Evolutionary conservation across 2,329 filamentous ascomycete species (phyloP), one percentile per base, ranked within the genome.

Genomic region (Proliferodiscus dingleyae): DNA sequence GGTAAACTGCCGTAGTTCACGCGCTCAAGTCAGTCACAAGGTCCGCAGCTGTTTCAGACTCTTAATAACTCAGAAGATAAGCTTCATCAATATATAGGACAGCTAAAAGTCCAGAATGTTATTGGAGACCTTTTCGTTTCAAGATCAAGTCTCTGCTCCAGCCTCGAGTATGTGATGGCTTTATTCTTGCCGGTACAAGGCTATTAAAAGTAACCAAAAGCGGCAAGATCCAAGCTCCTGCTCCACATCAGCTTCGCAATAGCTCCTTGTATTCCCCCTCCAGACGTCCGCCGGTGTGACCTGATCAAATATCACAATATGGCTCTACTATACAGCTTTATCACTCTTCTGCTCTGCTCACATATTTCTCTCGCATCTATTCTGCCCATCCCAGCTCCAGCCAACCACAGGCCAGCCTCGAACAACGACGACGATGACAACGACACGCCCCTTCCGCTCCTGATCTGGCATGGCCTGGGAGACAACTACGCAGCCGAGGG

Each of bases 391-490:
- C 37, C 19, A 22, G 29, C 16, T 22, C 33, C 19, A 18, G 8
- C 19, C 32, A 30, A 13, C 22, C 36, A 19, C 22, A 33, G 7
- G 15, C 30, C 30, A 10, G n/a, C 10, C 28, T 8, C 28, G 1
- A 5, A 29, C 13, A 33, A 36, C n/a, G 40, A 50, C 23, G 44
- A 53, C 45, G 54, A 58, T 33, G 50, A 70, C 39, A 66, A 74
- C 61, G 77, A 81, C 55, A 81, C 77, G n/a, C 89, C 87, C 3
- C 77, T 96, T 23, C 93, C 93, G 1, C 75, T 98, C 28, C 77
- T 98, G 49, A 87, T 98, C 69, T 98, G 93, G 93, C 93, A 98
- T 67, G 93, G 80, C 21, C 72, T 82, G 9, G 81, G 81, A 59
- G 87, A 93, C 68, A 78, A 83, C 65, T 94, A 83, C 69, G 77